Evolutionary conservation across 441 rosid species (phyloP).

Genomic region (Eugenia klotzschiana): DNA sequence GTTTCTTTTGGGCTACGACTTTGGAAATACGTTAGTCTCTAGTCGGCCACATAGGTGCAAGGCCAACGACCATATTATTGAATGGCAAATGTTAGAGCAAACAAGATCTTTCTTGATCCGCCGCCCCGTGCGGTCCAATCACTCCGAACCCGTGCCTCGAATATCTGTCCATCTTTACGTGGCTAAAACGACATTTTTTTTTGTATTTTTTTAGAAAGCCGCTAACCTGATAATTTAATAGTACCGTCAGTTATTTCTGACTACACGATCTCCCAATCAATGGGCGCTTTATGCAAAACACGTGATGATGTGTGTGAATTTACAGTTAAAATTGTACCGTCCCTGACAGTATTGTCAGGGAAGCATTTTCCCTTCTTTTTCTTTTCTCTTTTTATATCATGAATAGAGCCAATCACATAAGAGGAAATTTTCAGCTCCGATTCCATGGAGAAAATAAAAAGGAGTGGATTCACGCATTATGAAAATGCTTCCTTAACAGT

Average conservation of each 20-base stretch:
- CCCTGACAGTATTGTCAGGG: accelerated
- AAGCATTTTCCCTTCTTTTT: neutral
- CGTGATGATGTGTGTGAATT: no score
- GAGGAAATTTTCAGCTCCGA: neutral
- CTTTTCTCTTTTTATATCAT: neutral
- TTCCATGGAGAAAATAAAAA: neutral
- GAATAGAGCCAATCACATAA: neutral
- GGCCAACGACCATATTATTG: neutral
- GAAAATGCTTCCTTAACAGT: no score
- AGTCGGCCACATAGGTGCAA: neutral
- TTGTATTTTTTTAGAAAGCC: neutral
- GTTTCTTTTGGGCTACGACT: neutral
- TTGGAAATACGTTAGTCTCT: neutral
- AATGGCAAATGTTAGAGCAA: neutral
- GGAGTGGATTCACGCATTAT: no score
- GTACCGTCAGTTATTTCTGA: no score
- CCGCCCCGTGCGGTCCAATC: neutral
- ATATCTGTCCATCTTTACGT: neutral
- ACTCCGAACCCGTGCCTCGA: neutral
- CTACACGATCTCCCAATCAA: no score
- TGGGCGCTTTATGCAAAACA: no score
- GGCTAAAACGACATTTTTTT: neutral
- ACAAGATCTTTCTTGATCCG: neutral
- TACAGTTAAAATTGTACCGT: no score
- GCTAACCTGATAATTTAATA: no score